These are phyloP conservation scores for Phytophthora uliginosa DNA, from an alignment of 352 stramenopile species.

Conservation along the genomic window DNA sequence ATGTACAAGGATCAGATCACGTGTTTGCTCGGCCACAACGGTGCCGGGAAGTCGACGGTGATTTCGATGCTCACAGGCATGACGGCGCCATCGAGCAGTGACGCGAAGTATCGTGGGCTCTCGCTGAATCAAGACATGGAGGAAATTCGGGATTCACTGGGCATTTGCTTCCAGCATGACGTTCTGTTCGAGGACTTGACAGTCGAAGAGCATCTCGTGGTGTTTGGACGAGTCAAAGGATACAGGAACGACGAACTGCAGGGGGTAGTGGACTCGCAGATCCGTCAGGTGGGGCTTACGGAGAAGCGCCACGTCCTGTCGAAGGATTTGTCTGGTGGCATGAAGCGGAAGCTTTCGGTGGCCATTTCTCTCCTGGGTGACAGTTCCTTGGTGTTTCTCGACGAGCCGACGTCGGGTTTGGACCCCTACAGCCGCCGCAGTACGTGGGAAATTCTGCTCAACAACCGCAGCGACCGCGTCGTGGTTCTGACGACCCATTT, in stretches of 20 bases:
- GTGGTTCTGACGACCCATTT: slow-evolving; percentile 96
- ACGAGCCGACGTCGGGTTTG: slow-evolving; percentile 95
- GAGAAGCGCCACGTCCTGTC: slow-evolving; percentile 62
- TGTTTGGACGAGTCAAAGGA: slow-evolving; percentile 75
- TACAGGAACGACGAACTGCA: slow-evolving; percentile 48
- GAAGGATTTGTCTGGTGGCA: slow-evolving; percentile 80
- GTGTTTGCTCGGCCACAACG: slow-evolving; percentile 94
- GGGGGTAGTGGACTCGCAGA: slow-evolving; percentile 44
- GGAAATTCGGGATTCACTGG: slow-evolving; percentile 67
- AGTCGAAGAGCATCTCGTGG: slow-evolving; percentile 73
- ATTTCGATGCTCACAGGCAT: slow-evolving; percentile 87
- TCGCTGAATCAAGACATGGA: slow-evolving; percentile 78
- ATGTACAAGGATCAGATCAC: slow-evolving; percentile 84
- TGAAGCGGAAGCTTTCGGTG: slow-evolving; percentile 92
- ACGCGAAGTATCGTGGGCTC: slow-evolving; percentile 55
- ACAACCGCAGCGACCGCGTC: slow-evolving; percentile 58
- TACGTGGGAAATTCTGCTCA: slow-evolving; percentile 86
- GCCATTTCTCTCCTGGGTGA: slow-evolving; percentile 88
- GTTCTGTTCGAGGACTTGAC: slow-evolving; percentile 84
- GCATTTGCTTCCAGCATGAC: slow-evolving; percentile 87
- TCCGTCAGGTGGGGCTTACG: slow-evolving; percentile 68
- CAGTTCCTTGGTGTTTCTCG: slow-evolving; percentile 84
- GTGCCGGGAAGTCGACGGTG: slow-evolving; percentile 95
- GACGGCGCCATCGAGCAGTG: slow-evolving; percentile 49
- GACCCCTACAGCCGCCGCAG: slow-evolving; percentile 95